Conservation (phyloP, 306 rosid species). For the Urtica urens region DNA sequence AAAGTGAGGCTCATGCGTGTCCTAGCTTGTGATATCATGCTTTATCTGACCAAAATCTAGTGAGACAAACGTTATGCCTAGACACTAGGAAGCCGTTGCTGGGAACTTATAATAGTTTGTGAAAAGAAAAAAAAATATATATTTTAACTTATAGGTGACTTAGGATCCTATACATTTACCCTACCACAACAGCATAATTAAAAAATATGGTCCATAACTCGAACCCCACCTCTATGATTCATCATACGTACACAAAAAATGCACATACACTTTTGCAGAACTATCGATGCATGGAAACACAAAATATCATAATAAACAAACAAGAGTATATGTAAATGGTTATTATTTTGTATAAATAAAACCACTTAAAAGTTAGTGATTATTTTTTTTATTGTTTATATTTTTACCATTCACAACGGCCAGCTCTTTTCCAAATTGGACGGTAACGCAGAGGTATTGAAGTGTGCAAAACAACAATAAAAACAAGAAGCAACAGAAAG, state of each 20-base stretch:
- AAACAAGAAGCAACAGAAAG: slow-evolving; percentile 44
- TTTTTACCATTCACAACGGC: slow-evolving; percentile 18
- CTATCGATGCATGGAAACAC: slow-evolving; percentile 1
- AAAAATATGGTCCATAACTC: slow-evolving; percentile 6
- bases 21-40: not conserved
- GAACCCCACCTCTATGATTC: not conserved
- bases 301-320: not conserved
- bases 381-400: too few species aligned
- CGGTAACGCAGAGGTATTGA: slow-evolving; percentile 5
- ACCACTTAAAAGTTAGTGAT: not conserved
- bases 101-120: too few species aligned
- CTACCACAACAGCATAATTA: too few species aligned
- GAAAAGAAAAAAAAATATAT: not conserved
- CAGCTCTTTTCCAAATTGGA: slow-evolving; percentile 5
- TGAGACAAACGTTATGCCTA: not conserved
- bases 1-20: not conserved
- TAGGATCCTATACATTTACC: slow-evolving; percentile 3
- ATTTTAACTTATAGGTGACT: not conserved
- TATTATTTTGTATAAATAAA: not conserved
- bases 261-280: not conserved
- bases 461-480: slow-evolving; percentile 30
- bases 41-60: not conserved
- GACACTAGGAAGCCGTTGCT: slow-evolving; percentile 12
- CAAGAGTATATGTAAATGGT: not conserved
- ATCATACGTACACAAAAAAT: slow-evolving; percentile 1